phyloP scores from a whole-genome alignment of 1,139 yeast genomes.

The Yamadazyma aaseri region DNA sequence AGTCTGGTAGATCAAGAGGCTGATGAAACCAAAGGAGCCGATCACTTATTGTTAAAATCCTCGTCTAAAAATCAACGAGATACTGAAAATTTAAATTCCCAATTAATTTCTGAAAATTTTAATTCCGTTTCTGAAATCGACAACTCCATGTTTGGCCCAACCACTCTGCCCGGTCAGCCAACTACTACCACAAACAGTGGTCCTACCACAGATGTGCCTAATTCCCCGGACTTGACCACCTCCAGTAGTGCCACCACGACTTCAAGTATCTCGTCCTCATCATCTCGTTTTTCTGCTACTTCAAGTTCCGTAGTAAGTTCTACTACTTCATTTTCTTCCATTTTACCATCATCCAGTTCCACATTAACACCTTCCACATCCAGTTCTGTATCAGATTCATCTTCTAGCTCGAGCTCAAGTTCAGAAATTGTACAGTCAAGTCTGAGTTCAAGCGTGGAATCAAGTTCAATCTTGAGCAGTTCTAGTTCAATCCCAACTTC shows the following conservation, averaged over 20 bases:
- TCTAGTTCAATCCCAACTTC: slow-evolving; percentile 8
- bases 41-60: slow-evolving; percentile 3
- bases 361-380: not conserved
- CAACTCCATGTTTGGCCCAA: not conserved
- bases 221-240: too few species aligned
- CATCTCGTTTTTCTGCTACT: too few species aligned
- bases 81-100: not conserved
- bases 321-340: too few species aligned
- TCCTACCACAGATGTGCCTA: too few species aligned
- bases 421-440: not conserved
- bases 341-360: too few species aligned
- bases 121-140: not conserved
- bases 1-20: too few species aligned
- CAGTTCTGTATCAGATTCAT: not conserved
- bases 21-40: too few species aligned
- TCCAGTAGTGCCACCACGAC: too few species aligned
- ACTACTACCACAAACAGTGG: not conserved
- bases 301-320: not conserved
- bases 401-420: not conserved
- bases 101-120: not conserved
- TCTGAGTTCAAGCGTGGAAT: not conserved
- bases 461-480: slow-evolving; percentile 2
- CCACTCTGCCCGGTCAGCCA: not conserved
- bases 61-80: slow-evolving; percentile 4
- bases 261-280: not conserved